These are phyloP conservation scores for Colletotrichum sp. DNA, from an alignment of 2,329 filamentous ascomycete species.

Conservation along the genomic window DNA sequence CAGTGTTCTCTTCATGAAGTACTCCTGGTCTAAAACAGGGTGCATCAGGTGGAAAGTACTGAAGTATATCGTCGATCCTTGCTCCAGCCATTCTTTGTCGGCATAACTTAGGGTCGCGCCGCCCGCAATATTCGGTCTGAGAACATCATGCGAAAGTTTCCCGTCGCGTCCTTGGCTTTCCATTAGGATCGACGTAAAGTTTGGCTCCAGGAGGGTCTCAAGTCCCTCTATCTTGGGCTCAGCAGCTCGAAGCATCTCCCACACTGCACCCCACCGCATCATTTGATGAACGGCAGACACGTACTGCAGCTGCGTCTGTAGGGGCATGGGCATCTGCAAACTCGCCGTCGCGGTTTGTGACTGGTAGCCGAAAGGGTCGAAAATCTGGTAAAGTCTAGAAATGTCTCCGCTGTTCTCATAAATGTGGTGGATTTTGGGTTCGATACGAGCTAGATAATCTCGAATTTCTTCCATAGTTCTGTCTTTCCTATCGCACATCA, in stretches of 20 bases:
- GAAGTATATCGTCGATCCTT: slow-evolving; percentile 59
- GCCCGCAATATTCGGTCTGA: neutral
- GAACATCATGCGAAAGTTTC: neutral
- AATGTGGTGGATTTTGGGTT: slow-evolving; percentile 57
- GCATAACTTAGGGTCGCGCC: neutral
- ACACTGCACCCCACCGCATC: slow-evolving; percentile 19
- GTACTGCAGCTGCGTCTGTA: slow-evolving; percentile 4
- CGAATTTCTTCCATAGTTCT: slow-evolving; percentile 67
- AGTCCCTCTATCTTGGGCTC: slow-evolving; percentile 1
- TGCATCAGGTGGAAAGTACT: slow-evolving; percentile 63
- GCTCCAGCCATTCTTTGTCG: slow-evolving; percentile 49
- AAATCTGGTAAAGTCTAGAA: neutral
- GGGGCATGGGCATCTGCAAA: slow-evolving; percentile 19
- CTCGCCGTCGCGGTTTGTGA: neutral
- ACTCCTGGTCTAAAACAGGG: slow-evolving; percentile 62
- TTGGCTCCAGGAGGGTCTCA: neutral
- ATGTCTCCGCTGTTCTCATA: neutral
- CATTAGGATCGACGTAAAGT: slow-evolving; percentile 2
- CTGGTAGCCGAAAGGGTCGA: neutral
- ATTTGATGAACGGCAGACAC: slow-evolving; percentile 12
- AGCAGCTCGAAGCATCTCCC: slow-evolving; percentile 11
- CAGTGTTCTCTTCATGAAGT: slow-evolving; percentile 54
- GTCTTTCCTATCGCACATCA: slow-evolving; percentile 54
- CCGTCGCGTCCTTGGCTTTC: slow-evolving; percentile 1
- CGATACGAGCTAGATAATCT: slow-evolving; percentile 58